These are phyloP conservation scores for Phytopythium vexans DNA, from an alignment of 352 stramenopile species.

Conservation along the genomic window DNA sequence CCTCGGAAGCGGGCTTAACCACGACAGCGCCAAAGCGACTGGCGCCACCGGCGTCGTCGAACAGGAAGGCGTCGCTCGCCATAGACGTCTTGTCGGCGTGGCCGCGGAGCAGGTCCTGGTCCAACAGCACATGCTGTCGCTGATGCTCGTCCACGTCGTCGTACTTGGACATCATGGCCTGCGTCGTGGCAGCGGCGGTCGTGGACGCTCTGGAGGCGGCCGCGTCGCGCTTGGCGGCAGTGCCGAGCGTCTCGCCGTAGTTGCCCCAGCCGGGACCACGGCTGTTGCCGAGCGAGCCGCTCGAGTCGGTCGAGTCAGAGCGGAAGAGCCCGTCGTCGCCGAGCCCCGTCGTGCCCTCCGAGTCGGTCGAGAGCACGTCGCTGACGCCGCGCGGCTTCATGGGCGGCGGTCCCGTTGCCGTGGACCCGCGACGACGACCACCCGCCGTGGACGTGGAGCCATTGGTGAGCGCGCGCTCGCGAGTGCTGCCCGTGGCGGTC, in stretches of 20 bases:
- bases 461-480: slow-evolving; percentile 20
- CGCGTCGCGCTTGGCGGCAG: background rate
- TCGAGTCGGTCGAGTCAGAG: slow-evolving; percentile 10
- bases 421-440: background rate
- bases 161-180: slow-evolving; percentile 8
- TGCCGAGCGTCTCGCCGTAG: slow-evolving; percentile 4
- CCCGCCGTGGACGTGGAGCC: slow-evolving; percentile 2
- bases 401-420: slow-evolving; percentile 1
- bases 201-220: slow-evolving; percentile 23
- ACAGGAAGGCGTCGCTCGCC: slow-evolving; percentile 58
- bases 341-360: slow-evolving; percentile 11
- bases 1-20: slow-evolving; percentile 19
- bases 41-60: slow-evolving; percentile 35
- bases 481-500: slow-evolving; percentile 5
- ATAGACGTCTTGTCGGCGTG: slow-evolving; percentile 21
- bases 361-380: slow-evolving; percentile 22
- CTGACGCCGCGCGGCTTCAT: slow-evolving; percentile 14
- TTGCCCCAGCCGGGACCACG: background rate
- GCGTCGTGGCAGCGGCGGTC: background rate
- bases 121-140: slow-evolving; percentile 38
- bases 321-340: slow-evolving; percentile 35
- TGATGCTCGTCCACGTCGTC: slow-evolving; percentile 33
- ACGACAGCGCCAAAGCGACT: slow-evolving; percentile 54
- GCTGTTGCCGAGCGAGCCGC: slow-evolving; percentile 1
- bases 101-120: slow-evolving; percentile 46